phyloP scores from a whole-genome alignment of 345 rosid species.

The Brassica nigra region DNA sequence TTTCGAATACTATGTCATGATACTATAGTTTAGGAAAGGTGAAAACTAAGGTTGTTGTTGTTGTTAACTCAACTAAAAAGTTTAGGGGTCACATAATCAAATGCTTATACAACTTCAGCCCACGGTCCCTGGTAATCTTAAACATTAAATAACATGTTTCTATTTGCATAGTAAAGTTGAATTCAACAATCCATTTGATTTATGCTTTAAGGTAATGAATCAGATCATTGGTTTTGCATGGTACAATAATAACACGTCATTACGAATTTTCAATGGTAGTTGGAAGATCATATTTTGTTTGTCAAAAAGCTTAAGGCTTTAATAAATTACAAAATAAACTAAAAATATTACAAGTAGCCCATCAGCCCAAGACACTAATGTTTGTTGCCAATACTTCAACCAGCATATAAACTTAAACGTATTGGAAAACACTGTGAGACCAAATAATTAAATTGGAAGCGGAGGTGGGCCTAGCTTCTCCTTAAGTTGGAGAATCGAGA shows the following conservation, averaged over 20 bases:
- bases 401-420: neutral
- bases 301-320: neutral
- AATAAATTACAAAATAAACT: neutral
- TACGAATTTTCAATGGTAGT: neutral
- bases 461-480: neutral
- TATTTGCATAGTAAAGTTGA: neutral
- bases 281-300: neutral
- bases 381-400: neutral
- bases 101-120: too few species aligned
- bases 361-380: neutral
- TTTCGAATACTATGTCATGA: too few species aligned
- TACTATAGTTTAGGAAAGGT: too few species aligned
- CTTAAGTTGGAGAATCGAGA: neutral
- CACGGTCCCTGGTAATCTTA: too few species aligned
- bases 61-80: too few species aligned
- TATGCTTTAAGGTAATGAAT: neutral
- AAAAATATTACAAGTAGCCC: neutral
- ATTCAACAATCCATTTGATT: neutral
- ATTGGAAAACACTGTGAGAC: neutral
- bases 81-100: too few species aligned
- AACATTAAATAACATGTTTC: too few species aligned
- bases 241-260: neutral
- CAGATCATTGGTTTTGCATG: neutral
- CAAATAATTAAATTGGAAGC: neutral
- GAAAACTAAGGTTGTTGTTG: too few species aligned